These are phyloP conservation scores for Arabis alpina DNA, from an alignment of 345 rosid genomes.

Conservation along the genomic window DNA sequence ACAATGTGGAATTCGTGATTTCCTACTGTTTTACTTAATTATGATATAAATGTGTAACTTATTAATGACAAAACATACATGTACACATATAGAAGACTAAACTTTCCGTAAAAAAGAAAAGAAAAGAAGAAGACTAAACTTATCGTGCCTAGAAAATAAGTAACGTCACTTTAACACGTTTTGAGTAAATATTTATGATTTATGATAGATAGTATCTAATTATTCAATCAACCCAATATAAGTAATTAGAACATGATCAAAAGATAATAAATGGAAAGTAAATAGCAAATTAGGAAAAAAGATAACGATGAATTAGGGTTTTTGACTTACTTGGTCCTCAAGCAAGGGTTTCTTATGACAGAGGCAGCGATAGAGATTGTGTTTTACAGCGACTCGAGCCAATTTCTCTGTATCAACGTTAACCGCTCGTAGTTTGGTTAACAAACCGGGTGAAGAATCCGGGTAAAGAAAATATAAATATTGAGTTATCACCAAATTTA, in stretches of 20 bases:
- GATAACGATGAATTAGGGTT: not conserved
- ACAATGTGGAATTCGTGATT: too few species aligned
- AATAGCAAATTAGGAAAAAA: not conserved
- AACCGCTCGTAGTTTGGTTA: slow-evolving; percentile 70
- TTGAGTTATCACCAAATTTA: slow-evolving; percentile 44
- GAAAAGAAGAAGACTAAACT: not conserved
- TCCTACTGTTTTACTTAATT: too few species aligned
- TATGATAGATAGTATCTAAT: not conserved
- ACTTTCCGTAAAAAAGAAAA: too few species aligned
- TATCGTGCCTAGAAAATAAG: not conserved
- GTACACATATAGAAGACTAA: not conserved
- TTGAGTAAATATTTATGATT: too few species aligned
- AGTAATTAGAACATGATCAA: not conserved
- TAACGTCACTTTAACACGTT: not conserved
- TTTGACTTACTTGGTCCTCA: slow-evolving; percentile 56
- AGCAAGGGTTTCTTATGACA: slow-evolving; percentile 66
- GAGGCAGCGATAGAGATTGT: slow-evolving; percentile 50
- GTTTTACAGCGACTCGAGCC: slow-evolving; percentile 63
- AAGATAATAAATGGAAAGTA: not conserved
- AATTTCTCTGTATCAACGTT: slow-evolving; percentile 73
- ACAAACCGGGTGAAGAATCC: slow-evolving; percentile 47
- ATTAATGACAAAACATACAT: too few species aligned
- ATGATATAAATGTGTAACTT: not conserved
- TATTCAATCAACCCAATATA: not conserved
- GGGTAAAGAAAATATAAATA: slow-evolving; percentile 51